Evolutionary conservation across 805 yeast genomes (phyloP).

Genomic region (Citeromyces matritensis): DNA sequence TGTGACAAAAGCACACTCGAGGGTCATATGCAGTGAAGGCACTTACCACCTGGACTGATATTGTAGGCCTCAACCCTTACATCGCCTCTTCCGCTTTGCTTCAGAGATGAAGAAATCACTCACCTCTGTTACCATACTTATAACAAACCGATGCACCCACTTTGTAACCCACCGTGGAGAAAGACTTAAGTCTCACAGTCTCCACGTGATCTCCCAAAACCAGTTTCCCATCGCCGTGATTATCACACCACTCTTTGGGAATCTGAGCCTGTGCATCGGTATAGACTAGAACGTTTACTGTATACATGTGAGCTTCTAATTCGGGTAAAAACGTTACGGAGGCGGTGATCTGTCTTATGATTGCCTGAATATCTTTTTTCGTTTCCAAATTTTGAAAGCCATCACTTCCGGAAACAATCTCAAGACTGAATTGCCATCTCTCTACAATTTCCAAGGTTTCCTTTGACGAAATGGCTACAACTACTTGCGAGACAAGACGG

Average conservation of each 20-base stretch:
- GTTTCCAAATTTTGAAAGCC: conserved; percentile 27
- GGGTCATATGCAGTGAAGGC: not conserved
- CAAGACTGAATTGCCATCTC: conserved; percentile 74
- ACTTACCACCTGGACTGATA: too few relatives aligned
- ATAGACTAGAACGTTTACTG: conserved; percentile 76
- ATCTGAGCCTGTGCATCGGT: conserved; percentile 55
- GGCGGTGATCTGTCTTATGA: conserved; percentile 80
- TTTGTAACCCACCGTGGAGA: conserved; percentile 51
- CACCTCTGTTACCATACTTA: conserved; percentile 10
- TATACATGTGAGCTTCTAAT: conserved; percentile 43
- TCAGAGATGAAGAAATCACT: not conserved
- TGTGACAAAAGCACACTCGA: not conserved
- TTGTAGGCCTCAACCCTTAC: too few relatives aligned
- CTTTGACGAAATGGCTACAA: conserved; percentile 59
- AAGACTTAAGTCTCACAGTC: conserved; percentile 51
- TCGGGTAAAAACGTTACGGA: conserved; percentile 77
- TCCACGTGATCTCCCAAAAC: conserved; percentile 39
- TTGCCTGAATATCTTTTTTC: conserved; percentile 68
- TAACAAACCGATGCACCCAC: conserved; percentile 65
- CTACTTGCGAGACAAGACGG: conserved; percentile 51
- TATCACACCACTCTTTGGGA: conserved; percentile 76
- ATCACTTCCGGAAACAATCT: conserved; percentile 7
- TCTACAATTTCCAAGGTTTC: conserved; percentile 58
- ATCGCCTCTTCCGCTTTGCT: too few relatives aligned
- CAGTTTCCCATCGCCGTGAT: conserved; percentile 36